Conservation (phyloP, 2,329 filamentous ascomycete species). For the Trichoderma afroharzianum region DNA sequence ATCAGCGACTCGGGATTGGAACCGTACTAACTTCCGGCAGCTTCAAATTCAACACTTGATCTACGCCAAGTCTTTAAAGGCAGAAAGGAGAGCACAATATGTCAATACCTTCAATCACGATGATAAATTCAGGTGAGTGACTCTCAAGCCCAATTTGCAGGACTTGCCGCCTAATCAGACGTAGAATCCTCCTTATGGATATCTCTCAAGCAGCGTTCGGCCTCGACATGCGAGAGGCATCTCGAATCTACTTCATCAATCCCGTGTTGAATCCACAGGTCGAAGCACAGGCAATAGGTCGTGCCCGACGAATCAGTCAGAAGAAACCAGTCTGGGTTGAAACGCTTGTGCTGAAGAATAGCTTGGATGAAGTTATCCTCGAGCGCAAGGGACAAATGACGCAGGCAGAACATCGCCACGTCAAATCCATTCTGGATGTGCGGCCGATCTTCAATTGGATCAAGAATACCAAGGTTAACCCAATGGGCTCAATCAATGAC, state of each 20-base stretch:
- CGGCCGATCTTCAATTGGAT: constrained; percentile 58
- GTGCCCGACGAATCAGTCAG: constrained; percentile 84
- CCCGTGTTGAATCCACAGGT: constrained; percentile 82
- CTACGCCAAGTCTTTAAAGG: constrained; percentile 61
- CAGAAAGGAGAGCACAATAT: constrained; percentile 66
- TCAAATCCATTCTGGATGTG: constrained; percentile 57
- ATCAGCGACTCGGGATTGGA: neutral
- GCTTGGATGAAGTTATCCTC: constrained; percentile 81
- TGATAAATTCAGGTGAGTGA: constrained; percentile 51
- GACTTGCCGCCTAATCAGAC: neutral
- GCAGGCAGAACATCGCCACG: constrained; percentile 55
- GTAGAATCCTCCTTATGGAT: constrained; percentile 79
- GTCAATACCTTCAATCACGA: constrained; percentile 73
- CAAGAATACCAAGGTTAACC: constrained; percentile 46
- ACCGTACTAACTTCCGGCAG: constrained; percentile 28
- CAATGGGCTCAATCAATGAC: constrained; percentile 26
- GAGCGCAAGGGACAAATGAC: constrained; percentile 72
- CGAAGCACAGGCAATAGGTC: constrained; percentile 87
- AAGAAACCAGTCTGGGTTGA: constrained; percentile 75
- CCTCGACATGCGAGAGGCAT: constrained; percentile 78
- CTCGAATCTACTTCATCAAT: constrained; percentile 82
- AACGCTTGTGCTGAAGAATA: constrained; percentile 74
- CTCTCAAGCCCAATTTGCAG: neutral
- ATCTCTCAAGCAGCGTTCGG: constrained; percentile 86
- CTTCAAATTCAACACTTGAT: constrained; percentile 60